phyloP scores from a whole-genome alignment of 805 yeast genomes.

The Candida sithepensis region DNA sequence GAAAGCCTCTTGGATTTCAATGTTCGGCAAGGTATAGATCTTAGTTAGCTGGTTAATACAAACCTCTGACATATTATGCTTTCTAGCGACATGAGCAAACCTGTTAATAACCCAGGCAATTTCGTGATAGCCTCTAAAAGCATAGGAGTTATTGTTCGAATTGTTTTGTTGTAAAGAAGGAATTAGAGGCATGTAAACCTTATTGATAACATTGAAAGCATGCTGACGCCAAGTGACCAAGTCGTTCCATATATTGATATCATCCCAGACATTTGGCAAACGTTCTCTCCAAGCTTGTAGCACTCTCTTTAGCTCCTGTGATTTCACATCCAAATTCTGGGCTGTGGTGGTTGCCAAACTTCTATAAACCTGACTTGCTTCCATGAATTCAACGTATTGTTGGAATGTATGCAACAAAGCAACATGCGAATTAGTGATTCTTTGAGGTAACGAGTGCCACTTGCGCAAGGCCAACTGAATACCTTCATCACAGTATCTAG shows the following conservation, averaged over 20 bases:
- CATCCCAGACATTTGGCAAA: conserved; percentile 95
- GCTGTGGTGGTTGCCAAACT: conserved; percentile 86
- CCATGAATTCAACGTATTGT: conserved; percentile 96
- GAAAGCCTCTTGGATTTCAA: conserved; percentile 97
- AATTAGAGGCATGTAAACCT: conserved; percentile 88
- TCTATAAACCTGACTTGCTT: conserved; percentile 91
- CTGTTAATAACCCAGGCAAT: conserved; percentile 98
- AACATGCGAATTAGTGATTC: conserved; percentile 76
- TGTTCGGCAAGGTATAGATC: conserved; percentile 93
- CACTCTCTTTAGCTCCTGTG: conserved; percentile 92
- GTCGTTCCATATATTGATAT: conserved; percentile 96
- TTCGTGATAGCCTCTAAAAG: conserved; percentile 97
- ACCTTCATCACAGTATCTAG: conserved; percentile 91
- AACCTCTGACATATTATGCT: conserved; percentile 95
- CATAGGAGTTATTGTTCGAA: conserved; percentile 82
- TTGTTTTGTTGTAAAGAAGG: conserved; percentile 76
- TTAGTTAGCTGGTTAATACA: conserved; percentile 89
- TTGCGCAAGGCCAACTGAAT: conserved; percentile 86
- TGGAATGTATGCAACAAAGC: conserved; percentile 92
- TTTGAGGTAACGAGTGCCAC: conserved; percentile 87
- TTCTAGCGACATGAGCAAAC: conserved; percentile 97
- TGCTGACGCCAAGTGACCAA: conserved; percentile 98
- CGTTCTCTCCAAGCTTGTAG: conserved; percentile 98
- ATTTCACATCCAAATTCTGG: conserved; percentile 85
- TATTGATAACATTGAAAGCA: conserved; percentile 93